These are phyloP conservation scores for Pseudoneurospora amorphoporcata DNA, from an alignment of 495 filamentous ascomycete genomes.

Conservation along the genomic window DNA sequence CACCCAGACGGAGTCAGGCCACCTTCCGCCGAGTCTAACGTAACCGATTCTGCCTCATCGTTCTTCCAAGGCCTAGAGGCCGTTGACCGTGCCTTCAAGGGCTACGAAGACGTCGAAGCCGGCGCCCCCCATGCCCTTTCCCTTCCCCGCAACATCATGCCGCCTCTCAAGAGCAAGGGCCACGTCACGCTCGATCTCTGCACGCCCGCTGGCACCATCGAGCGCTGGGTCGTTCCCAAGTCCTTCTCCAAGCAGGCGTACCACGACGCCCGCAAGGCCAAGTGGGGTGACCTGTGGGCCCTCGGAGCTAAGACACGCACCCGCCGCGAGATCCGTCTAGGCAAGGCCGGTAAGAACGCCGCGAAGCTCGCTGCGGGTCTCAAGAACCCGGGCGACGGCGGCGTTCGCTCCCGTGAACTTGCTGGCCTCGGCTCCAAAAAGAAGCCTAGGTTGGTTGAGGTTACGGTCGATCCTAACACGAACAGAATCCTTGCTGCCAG, in stretches of 20 bases:
- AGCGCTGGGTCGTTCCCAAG: constrained; percentile 85
- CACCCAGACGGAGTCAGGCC: constrained; percentile 33
- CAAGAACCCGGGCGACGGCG: constrained; percentile 24
- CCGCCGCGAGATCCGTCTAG: constrained; percentile 48
- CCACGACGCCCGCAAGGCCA: constrained; percentile 79
- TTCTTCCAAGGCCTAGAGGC: constrained; percentile 17
- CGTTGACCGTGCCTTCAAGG: constrained; percentile 27
- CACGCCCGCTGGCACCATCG: constrained; percentile 75
- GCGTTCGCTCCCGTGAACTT: constrained; percentile 28
- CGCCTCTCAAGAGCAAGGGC: constrained; percentile 74
- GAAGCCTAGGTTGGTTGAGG: constrained; percentile 22
- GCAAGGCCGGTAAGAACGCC: constrained; percentile 25
- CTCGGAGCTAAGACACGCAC: constrained; percentile 84
- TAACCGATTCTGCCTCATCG: not conserved
- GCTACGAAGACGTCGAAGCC: constrained; percentile 24
- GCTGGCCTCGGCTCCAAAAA: constrained; percentile 13
- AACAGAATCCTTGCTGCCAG: constrained; percentile 22
- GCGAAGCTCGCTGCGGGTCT: not conserved
- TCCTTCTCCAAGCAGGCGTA: constrained; percentile 72
- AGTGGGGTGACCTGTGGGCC: constrained; percentile 94
- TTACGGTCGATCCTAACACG: constrained; percentile 18
- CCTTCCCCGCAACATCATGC: constrained; percentile 67
- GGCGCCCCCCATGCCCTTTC: constrained; percentile 47
- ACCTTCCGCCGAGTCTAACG: constrained; percentile 8
- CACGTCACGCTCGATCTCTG: constrained; percentile 88